Conservation (phyloP, 345 rosid genomes). For the Cardamine chenopodiifolia region DNA sequence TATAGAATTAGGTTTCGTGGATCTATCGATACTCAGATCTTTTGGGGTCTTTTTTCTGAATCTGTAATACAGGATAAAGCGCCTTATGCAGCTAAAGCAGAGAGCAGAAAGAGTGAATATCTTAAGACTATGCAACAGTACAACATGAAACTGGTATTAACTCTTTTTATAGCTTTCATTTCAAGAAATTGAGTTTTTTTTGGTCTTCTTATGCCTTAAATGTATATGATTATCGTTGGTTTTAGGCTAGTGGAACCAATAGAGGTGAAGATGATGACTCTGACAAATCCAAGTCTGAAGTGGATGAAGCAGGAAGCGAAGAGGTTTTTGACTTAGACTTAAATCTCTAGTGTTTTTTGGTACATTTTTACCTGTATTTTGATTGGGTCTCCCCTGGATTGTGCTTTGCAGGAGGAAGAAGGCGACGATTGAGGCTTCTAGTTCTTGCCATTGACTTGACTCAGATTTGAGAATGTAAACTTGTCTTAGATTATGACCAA, state of each 20-base stretch:
- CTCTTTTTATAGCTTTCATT: not conserved
- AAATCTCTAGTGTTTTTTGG: not conserved
- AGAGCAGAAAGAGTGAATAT: slow-evolving; percentile 70
- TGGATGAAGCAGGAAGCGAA: slow-evolving; percentile 60
- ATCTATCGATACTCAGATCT: not conserved
- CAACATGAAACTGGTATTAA: slow-evolving; percentile 60
- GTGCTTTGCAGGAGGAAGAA: slow-evolving; percentile 55
- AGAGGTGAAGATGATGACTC: slow-evolving; percentile 65
- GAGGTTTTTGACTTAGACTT: slow-evolving; percentile 49
- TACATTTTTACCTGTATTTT: not conserved
- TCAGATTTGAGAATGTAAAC: slow-evolving; percentile 42
- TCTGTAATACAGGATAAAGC: slow-evolving; percentile 60
- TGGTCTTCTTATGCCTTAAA: not conserved
- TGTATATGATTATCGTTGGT: not conserved
- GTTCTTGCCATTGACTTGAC: slow-evolving; percentile 34
- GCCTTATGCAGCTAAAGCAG: slow-evolving; percentile 57
- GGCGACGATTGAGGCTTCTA: slow-evolving; percentile 51
- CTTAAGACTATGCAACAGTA: slow-evolving; percentile 62
- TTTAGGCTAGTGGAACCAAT: slow-evolving; percentile 58
- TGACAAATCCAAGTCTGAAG: slow-evolving; percentile 82
- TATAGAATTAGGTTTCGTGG: not conserved
- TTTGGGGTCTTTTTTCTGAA: not conserved
- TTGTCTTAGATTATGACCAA: slow-evolving; percentile 29
- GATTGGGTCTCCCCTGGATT: not conserved
- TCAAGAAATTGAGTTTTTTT: not conserved